Percentiles rank a stretch among this genome's conserved stretches.
These are phyloP conservation scores for Claviceps digitariae DNA, from an alignment of 2,329 filamentous ascomycete genomes.

Conservation along the genomic window DNA sequence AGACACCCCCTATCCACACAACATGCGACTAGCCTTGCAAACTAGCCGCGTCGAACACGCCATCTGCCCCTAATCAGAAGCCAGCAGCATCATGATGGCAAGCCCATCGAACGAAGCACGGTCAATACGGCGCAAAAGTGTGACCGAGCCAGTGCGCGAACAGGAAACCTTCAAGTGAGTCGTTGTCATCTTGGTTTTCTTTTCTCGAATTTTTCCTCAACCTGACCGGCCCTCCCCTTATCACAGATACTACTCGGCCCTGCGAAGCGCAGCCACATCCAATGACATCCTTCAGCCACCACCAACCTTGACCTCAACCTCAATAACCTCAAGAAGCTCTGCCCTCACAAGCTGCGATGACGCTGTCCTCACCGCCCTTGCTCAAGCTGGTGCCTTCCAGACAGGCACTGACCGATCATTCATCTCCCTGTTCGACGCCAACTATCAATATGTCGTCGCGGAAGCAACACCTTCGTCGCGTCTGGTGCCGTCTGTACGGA, in stretches of 20 bases:
- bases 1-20: background rate
- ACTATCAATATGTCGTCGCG: conserved; percentile 34
- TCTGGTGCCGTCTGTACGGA: conserved; percentile 14
- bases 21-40: background rate
- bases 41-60: background rate
- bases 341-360: conserved; percentile 19
- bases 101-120: background rate
- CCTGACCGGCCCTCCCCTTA: background rate
- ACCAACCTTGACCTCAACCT: background rate
- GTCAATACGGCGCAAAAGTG: background rate
- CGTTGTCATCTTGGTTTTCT: conserved; percentile 5
- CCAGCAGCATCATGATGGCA: background rate
- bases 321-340: conserved; percentile 2
- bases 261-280: background rate
- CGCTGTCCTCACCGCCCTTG: conserved; percentile 31
- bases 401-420: conserved; percentile 29
- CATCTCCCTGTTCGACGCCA: conserved; percentile 37
- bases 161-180: conserved; percentile 4
- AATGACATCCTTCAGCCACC: background rate
- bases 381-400: conserved; percentile 32
- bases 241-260: background rate
- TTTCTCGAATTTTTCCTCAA: background rate
- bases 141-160: background rate
- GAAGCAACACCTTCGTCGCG: conserved; percentile 32
- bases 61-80: background rate